These are phyloP conservation scores for Lolium perenne DNA, from an alignment of 176 grass and related monocot genomes.

Conservation along the genomic window DNA sequence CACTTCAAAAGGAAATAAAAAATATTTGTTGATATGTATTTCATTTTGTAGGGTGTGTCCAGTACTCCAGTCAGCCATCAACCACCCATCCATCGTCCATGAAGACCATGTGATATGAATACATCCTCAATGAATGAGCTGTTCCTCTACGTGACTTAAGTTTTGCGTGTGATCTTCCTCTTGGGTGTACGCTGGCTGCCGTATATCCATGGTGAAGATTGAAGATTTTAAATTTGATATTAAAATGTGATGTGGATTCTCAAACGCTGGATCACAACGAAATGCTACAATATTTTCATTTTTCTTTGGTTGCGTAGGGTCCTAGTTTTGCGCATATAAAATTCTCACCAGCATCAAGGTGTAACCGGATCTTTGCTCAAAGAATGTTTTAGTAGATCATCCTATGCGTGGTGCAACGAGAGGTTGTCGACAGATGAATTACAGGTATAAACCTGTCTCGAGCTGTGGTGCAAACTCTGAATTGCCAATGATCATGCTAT, in stretches of 20 bases:
- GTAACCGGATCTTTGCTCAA: not conserved
- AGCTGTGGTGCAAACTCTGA: too few relatives aligned
- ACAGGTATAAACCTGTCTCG: too few relatives aligned
- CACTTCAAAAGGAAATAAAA: not conserved
- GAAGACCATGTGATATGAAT: not conserved
- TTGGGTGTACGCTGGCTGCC: not conserved
- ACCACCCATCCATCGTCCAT: constrained; percentile 1
- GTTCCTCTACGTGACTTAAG: not conserved
- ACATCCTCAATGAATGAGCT: not conserved
- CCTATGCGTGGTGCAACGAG: too few relatives aligned
- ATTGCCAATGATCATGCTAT: not conserved
- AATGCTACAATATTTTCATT: not conserved
- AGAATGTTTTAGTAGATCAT: too few relatives aligned
- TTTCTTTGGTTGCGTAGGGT: not conserved
- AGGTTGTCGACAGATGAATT: too few relatives aligned
- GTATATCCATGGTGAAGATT: not conserved
- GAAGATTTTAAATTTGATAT: too few relatives aligned
- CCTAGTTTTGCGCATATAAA: not conserved
- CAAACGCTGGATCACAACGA: too few relatives aligned
- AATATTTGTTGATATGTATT: not conserved
- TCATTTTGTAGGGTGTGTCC: not conserved
- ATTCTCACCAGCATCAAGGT: not conserved
- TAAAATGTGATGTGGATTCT: too few relatives aligned
- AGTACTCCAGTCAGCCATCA: constrained; percentile 2
- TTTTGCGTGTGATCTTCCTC: not conserved